Evolutionary conservation across 768 basidiomycete genomes (phyloP), one percentile per base, ranked within the genome.

Genomic region (Phylloporus sp.): DNA sequence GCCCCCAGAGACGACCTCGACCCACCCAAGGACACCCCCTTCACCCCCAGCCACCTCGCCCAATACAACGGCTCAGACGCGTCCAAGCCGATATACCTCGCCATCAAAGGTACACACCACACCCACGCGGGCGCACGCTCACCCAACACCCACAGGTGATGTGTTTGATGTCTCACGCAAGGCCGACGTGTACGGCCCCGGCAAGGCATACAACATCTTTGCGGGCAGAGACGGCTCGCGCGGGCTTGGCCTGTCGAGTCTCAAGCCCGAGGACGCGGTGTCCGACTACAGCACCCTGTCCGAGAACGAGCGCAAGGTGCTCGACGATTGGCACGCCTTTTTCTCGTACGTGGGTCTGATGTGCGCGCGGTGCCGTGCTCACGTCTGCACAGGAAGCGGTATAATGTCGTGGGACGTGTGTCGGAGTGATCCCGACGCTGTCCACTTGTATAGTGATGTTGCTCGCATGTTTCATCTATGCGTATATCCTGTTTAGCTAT

Each of bases 151-250:
- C 47, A 3, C 55, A 90, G 90, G 94, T 42, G 86, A 85, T 2
- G 79, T 97, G 9, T 97, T 97, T 70, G 94, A 97, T 67, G 95
- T 99, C 9, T 74, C 87, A 0, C 73, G 74, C 53, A 97, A 95
- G 69, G 72, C 72, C 27, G 93, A 97, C 54, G 88, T 94, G 59
- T 99, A 99, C 61, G 95, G 95, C 2, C 75, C 79, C 2, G 91
- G 90, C 3, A 74, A 76, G 23, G 82, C 86, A 4, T 92, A 94
- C 70, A 79, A 81, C 58, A 70, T 95, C 20, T 97, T 98, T 67
- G 91, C 94, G 28, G 95, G 94, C 40, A 95, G 90, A 72, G 95
- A 99, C 63, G 95, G 85, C 0, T 95, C 91, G 8, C 82, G 77
- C 56, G 95, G 88, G 0, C 75, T 99, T 7, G 95, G 93, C 38